phyloP scores from a whole-genome alignment of 2,329 filamentous ascomycete genomes.

The Exophiala calicioides region DNA sequence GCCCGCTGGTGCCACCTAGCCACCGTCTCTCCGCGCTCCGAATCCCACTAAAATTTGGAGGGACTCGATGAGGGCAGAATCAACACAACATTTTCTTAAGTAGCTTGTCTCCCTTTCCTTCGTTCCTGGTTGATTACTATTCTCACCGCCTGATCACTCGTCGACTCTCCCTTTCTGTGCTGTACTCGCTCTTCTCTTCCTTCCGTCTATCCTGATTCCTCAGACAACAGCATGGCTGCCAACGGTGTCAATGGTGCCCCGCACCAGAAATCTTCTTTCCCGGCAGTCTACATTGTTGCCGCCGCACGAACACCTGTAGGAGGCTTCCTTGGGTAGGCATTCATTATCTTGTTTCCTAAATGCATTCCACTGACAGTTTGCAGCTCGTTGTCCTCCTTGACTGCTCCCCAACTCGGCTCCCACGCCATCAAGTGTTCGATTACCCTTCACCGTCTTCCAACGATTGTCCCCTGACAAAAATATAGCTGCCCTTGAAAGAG shows the following conservation, averaged over 20 bases:
- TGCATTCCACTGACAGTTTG: conserved; percentile 29
- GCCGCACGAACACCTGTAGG: conserved; percentile 87
- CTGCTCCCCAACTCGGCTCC: conserved; percentile 81
- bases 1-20: too few relatives aligned
- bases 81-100: conserved; percentile 9
- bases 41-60: conserved; percentile 13
- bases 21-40: conserved; percentile 7
- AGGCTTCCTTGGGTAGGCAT: conserved; percentile 87
- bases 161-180: not conserved
- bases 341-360: not conserved
- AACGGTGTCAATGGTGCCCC: conserved; percentile 30
- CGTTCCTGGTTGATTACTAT: conserved; percentile 4
- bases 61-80: conserved; percentile 3
- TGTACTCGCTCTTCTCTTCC: not conserved
- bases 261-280: conserved; percentile 54
- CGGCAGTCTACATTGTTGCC: conserved; percentile 94
- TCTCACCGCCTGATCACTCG: not conserved
- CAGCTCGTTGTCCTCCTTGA: conserved; percentile 85
- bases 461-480: conserved; percentile 7
- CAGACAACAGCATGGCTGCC: conserved; percentile 21
- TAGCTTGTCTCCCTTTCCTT: conserved; percentile 8
- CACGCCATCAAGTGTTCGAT: conserved; percentile 84
- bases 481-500: conserved; percentile 75
- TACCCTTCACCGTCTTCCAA: conserved; percentile 13
- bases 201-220: too few relatives aligned